phyloP scores from a whole-genome alignment of 805 yeast genomes.

The Monosporozyma solicola region DNA sequence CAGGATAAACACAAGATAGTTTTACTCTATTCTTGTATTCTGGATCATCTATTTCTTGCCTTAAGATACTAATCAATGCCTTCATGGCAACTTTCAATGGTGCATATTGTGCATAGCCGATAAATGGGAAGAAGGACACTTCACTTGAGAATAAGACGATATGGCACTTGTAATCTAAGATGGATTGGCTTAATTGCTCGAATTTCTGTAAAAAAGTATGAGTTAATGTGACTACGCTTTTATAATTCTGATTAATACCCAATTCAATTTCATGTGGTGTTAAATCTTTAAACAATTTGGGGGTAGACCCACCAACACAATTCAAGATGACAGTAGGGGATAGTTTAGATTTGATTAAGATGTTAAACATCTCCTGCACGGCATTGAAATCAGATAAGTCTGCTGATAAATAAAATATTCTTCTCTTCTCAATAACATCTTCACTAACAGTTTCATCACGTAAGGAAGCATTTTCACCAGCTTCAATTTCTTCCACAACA shows the following conservation, averaged over 20 bases:
- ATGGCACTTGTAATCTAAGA: slow-evolving; percentile 32
- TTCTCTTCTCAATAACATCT: not conserved
- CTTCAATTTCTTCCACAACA: slow-evolving; percentile 39
- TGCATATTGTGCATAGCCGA: slow-evolving; percentile 86
- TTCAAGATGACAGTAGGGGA: slow-evolving; percentile 68
- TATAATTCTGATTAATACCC: slow-evolving; percentile 65
- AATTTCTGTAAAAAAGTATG: slow-evolving; percentile 40
- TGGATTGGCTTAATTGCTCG: not conserved
- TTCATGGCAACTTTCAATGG: slow-evolving; percentile 81
- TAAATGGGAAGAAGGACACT: slow-evolving; percentile 75
- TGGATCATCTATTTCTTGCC: slow-evolving; percentile 57
- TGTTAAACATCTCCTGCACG: slow-evolving; percentile 31
- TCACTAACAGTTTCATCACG: not conserved
- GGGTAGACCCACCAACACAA: slow-evolving; percentile 82
- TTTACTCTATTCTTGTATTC: slow-evolving; percentile 41
- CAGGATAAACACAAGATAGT: slow-evolving; percentile 75
- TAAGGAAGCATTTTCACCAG: not conserved
- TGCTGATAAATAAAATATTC: slow-evolving; percentile 41
- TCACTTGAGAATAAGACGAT: slow-evolving; percentile 65
- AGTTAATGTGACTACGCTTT: slow-evolving; percentile 59
- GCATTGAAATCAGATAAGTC: slow-evolving; percentile 54
- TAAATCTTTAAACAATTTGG: slow-evolving; percentile 67
- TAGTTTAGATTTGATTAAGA: slow-evolving; percentile 19
- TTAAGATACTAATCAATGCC: slow-evolving; percentile 61
- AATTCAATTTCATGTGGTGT: slow-evolving; percentile 45